A percentile compares a stretch with the other conserved stretches of the same genome.
phyloP scores from a whole-genome alignment of 768 basidiomycete species.

The Boletus pseudopeckii region DNA sequence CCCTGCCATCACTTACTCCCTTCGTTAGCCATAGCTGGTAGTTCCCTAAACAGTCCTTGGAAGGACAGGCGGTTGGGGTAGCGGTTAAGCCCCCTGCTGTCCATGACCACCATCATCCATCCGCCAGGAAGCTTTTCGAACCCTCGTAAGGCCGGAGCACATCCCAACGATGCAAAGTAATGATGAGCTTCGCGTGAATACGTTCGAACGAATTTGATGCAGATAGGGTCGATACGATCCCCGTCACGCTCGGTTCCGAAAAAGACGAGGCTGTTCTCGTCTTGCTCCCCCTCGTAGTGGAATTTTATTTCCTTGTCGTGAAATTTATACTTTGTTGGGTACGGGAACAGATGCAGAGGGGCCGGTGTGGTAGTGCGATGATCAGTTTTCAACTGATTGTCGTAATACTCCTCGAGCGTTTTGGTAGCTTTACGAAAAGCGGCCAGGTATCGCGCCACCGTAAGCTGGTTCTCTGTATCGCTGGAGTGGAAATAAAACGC shows the following conservation, averaged over 20 bases:
- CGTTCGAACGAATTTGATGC: background rate
- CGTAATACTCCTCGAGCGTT: constrained; percentile 25
- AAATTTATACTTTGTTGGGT: background rate
- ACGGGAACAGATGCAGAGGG: background rate
- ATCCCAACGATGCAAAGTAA: background rate
- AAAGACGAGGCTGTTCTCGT: background rate
- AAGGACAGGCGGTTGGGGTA: no score
- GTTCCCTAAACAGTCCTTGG: no score
- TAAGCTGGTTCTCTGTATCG: constrained; percentile 5
- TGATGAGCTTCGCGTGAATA: background rate
- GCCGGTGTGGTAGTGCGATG: background rate
- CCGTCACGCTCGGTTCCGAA: background rate
- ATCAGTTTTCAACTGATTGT: background rate
- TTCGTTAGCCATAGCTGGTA: no score
- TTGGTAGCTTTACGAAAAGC: constrained; percentile 25
- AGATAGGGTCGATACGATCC: background rate
- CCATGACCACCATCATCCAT: background rate
- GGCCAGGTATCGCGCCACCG: constrained; percentile 20
- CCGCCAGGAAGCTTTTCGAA: background rate
- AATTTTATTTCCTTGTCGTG: background rate
- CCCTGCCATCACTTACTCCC: no score
- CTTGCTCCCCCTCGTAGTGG: background rate
- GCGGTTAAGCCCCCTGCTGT: no score
- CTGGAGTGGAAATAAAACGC: constrained; percentile 23
- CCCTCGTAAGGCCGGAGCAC: background rate